Conservation (phyloP, 129 eudicot genomes). For the Mikania micrantha region DNA sequence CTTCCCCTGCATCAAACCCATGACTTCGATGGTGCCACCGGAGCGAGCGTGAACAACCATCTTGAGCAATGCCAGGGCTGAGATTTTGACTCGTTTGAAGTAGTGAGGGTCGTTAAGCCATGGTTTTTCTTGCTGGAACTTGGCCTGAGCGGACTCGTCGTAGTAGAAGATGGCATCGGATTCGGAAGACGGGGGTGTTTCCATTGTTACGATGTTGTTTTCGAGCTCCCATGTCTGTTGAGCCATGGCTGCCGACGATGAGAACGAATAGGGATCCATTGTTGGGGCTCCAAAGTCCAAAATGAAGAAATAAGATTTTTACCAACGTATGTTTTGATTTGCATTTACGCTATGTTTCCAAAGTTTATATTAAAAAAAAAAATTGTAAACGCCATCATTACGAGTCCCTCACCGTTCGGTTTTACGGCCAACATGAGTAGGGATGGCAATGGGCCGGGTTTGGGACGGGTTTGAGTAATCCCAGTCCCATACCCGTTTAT, state of each 20-base stretch:
- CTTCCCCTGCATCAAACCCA: constrained; percentile 99
- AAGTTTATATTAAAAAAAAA: no score
- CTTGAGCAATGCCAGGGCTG: constrained; percentile 85
- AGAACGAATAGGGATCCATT: constrained; percentile 61
- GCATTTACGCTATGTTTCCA: no score
- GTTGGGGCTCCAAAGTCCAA: background rate
- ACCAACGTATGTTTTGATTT: no score
- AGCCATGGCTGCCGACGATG: constrained; percentile 66
- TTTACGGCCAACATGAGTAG: no score
- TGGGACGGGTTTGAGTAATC: no score
- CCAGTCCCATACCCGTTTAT: no score
- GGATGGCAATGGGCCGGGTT: no score
- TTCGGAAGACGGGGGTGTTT: constrained; percentile 31
- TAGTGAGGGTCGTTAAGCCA: constrained; percentile 82
- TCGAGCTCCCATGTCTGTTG: constrained; percentile 91
- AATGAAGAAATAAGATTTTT: background rate
- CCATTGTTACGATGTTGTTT: constrained; percentile 68
- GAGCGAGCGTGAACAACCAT: constrained; percentile 98
- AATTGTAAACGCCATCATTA: no score
- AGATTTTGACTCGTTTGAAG: constrained; percentile 84
- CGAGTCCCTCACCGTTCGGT: no score
- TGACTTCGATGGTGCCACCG: constrained; percentile 88
- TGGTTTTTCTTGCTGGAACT: constrained; percentile 83
- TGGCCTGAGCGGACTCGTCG: constrained; percentile 84
- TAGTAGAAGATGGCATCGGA: constrained; percentile 82